Evolutionary conservation across 2,329 filamentous ascomycete species (phyloP).

Genomic region (Fusarium sp.): DNA sequence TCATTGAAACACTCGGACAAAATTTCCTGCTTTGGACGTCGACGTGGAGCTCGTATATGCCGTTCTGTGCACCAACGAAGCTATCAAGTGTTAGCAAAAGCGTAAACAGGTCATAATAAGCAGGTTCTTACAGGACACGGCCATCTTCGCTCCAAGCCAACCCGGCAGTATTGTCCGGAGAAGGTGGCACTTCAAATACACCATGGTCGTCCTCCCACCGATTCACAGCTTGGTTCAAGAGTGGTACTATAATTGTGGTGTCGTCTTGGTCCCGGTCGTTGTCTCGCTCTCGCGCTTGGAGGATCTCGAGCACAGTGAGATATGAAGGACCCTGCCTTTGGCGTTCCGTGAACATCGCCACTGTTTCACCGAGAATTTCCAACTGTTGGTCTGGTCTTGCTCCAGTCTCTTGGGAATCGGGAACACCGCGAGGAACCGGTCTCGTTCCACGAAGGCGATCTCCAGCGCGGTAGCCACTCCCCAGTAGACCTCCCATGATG

Average conservation of each 20-base stretch:
- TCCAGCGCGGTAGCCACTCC: slow-evolving; percentile 52
- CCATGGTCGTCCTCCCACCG: slow-evolving; percentile 59
- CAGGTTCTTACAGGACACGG: slow-evolving; percentile 65
- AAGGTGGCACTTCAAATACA: slow-evolving; percentile 59
- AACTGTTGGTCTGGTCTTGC: slow-evolving; percentile 51
- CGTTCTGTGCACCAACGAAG: slow-evolving; percentile 75
- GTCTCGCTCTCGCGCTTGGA: slow-evolving; percentile 52
- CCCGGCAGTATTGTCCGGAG: slow-evolving; percentile 70
- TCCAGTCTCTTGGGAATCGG: slow-evolving; percentile 29
- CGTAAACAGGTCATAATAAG: neutral
- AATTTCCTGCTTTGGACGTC: slow-evolving; percentile 72
- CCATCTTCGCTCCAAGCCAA: slow-evolving; percentile 73
- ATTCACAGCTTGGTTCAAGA: slow-evolving; percentile 55
- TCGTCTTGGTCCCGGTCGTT: slow-evolving; percentile 54
- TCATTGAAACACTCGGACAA: slow-evolving; percentile 66
- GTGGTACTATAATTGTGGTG: slow-evolving; percentile 53
- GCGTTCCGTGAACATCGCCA: slow-evolving; percentile 53
- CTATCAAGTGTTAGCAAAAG: slow-evolving; percentile 54
- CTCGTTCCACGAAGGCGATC: slow-evolving; percentile 53
- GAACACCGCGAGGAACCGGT: slow-evolving; percentile 51
- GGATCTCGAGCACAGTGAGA: slow-evolving; percentile 54
- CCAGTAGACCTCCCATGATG: slow-evolving; percentile 56
- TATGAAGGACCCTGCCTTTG: slow-evolving; percentile 55
- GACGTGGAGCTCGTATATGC: slow-evolving; percentile 80
- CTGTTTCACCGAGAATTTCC: slow-evolving; percentile 53